Base-by-base conservation (phyloP, 495 filamentous ascomycete genomes). In the Rostrohypoxylon terebratum region DNA sequence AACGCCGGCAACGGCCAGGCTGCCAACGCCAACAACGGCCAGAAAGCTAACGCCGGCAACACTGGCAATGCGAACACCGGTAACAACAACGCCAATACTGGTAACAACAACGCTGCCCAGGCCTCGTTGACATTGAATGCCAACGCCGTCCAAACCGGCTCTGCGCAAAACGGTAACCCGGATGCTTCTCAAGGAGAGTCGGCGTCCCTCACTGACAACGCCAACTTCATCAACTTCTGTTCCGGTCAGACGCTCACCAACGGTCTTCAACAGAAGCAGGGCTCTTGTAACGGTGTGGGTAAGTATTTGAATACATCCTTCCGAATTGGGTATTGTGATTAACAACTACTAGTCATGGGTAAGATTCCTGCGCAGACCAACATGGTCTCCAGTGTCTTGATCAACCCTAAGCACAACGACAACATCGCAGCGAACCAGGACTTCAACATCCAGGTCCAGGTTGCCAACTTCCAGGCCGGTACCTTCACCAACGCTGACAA, bases 201-300 rank as follows among this genome's bases (percentile, higher is more conserved):
- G 28, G 79, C 87, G 50, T 89, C 88, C 20, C 71, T 73, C 13
- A 87, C 84, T 66, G 83, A 86, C 68, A 57, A 71, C 10, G 79
- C 81, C 78, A 92, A 92, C 79, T 91, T 91, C 82, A 90, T 90
- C 82, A 91, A 91, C 80, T 88, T 88, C 77, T 91, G 91, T 78
- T 75, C 81, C 11, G 90, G 90, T 44, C 82, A 91, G 80, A 87
- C 84, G n/a, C 55, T 90, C 63, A 93, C 90, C 57, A 93, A 93
- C 75, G 91, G 91, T 75, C 76, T 83, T 23, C 91, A 93, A 77
- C 80, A 86, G 59, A 83, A 84, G 59, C 74, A 64, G 13, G 91
- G 91, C n/a, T 93, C 91, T 47, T 93, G 91, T 80, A 93, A 93
- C 77, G 89, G 89, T 78, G 84, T 89, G 80, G 82, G 85, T 78